phyloP scores from a whole-genome alignment of 2,329 filamentous ascomycete species.

The Pseudogymnoascus sp. region DNA sequence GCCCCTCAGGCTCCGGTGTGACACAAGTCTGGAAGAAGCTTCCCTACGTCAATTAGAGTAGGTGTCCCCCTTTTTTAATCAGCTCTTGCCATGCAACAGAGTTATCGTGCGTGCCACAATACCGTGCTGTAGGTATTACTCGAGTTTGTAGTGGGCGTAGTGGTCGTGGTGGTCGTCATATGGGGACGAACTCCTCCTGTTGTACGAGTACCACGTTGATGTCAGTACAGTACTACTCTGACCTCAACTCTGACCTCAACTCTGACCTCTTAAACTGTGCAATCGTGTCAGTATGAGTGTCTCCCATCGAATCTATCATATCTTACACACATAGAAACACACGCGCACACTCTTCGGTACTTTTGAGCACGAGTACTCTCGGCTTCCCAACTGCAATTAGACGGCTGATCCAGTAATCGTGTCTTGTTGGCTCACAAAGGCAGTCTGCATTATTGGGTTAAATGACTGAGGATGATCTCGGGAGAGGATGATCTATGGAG shows the following conservation, averaged over 20 bases:
- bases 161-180: background rate
- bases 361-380: background rate
- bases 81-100: background rate
- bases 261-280: background rate
- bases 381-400: background rate
- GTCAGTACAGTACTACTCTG: background rate
- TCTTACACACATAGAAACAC: background rate
- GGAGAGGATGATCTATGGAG: background rate
- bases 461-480: conserved; percentile 1
- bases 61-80: background rate
- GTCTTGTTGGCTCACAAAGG: conserved; percentile 1
- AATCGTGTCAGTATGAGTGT: background rate
- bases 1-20: background rate
- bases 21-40: conserved; percentile 5
- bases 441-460: conserved; percentile 2
- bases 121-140: background rate
- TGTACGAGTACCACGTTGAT: background rate
- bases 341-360: background rate
- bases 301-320: background rate
- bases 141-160: background rate
- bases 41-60: conserved; percentile 5
- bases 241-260: background rate
- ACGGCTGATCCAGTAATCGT: background rate
- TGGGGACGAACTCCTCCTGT: background rate
- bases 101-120: conserved; percentile 2